phyloP scores from a whole-genome alignment of 371 early-diverging fungal genomes.

The Paramicrosporidium saccamoebae region DNA sequence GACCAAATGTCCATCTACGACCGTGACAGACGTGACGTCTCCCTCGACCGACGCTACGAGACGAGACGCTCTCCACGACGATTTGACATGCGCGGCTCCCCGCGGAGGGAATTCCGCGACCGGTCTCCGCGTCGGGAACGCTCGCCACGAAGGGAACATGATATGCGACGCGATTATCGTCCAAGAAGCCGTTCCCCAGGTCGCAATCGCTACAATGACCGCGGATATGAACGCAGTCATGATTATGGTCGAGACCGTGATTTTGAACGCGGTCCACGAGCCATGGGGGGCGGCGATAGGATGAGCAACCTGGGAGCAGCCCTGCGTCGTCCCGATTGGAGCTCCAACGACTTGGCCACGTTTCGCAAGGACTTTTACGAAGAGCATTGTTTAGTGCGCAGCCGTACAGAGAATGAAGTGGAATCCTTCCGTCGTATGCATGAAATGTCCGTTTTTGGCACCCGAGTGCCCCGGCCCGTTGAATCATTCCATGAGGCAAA shows the following conservation, averaged over 20 bases:
- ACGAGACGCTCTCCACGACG: too few species aligned
- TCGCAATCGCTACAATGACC: slow-evolving; percentile 4
- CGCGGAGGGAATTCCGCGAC: slow-evolving; percentile 4
- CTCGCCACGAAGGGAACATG: neutral
- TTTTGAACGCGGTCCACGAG: slow-evolving; percentile 6
- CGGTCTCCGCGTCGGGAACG: slow-evolving; percentile 1
- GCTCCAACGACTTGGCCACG: slow-evolving; percentile 16
- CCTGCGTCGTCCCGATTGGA: slow-evolving; percentile 28
- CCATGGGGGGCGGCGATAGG: slow-evolving; percentile 19
- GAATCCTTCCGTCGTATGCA: slow-evolving; percentile 19
- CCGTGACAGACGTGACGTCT: too few species aligned
- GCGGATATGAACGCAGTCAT: slow-evolving; percentile 8
- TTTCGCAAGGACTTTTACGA: slow-evolving; percentile 85
- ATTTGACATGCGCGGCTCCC: slow-evolving; percentile 7
- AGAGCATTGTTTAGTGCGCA: slow-evolving; percentile 21
- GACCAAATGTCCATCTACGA: too few species aligned
- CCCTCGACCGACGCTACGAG: too few species aligned
- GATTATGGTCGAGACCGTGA: slow-evolving; percentile 8
- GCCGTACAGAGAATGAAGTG: slow-evolving; percentile 15
- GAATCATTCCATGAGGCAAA: slow-evolving; percentile 41
- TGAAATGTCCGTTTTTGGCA: slow-evolving; percentile 32
- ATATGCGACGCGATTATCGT: too few species aligned
- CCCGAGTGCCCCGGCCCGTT: slow-evolving; percentile 36
- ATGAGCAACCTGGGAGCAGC: slow-evolving; percentile 18
- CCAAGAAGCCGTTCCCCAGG: slow-evolving; percentile 2